phyloP scores from a whole-genome alignment of 2,329 filamentous ascomycete genomes.

The Cladosporium sphaerospermum region DNA sequence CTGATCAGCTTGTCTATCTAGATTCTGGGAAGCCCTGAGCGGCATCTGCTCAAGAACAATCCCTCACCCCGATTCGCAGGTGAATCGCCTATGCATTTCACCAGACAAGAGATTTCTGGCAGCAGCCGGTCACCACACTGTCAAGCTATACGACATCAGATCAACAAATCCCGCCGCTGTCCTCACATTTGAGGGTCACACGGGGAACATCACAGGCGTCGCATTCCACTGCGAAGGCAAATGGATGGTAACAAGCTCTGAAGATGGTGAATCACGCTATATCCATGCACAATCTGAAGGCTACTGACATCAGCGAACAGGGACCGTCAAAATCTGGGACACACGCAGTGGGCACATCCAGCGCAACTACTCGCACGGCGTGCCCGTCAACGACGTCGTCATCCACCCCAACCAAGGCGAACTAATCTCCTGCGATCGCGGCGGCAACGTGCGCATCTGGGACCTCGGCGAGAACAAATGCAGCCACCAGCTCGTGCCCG shows the following conservation, averaged over 20 bases:
- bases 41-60: constrained; percentile 98
- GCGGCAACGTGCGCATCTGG: constrained; percentile 91
- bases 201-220: constrained; percentile 90
- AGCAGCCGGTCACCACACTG: constrained; percentile 71
- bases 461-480: constrained; percentile 96
- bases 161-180: constrained; percentile 93
- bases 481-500: constrained; percentile 90
- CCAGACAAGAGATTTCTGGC: constrained; percentile 95
- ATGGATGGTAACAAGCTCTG: constrained; percentile 98
- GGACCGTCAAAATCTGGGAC: constrained; percentile 93
- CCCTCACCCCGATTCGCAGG: constrained; percentile 95
- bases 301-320: constrained; percentile 11
- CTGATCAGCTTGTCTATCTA: constrained; percentile 32
- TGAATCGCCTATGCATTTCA: constrained; percentile 96
- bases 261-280: constrained; percentile 57
- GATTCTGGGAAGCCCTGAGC: constrained; percentile 97
- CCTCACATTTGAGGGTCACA: constrained; percentile 92
- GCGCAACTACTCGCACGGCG: constrained; percentile 84
- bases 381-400: constrained; percentile 93
- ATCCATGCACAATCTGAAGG: too few species aligned
- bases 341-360: constrained; percentile 80
- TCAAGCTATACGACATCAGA: constrained; percentile 98
- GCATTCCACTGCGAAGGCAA: constrained; percentile 98
- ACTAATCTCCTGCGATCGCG: constrained; percentile 90
- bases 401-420: constrained; percentile 99